These are phyloP conservation scores for Begonia masoniana DNA, from an alignment of 306 rosid genomes.

Conservation along the genomic window DNA sequence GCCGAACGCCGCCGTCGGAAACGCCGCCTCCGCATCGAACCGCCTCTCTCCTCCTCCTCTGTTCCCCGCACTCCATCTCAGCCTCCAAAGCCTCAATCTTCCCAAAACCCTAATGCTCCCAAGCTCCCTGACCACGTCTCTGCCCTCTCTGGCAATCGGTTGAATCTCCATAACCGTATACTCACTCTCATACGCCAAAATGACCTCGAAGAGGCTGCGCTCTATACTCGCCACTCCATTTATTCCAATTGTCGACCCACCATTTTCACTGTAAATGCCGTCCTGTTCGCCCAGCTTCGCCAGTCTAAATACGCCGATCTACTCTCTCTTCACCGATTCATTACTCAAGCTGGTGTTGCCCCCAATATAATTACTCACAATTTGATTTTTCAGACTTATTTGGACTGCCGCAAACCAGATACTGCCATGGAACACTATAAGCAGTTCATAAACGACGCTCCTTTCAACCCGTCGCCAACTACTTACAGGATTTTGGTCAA, in stretches of 20 bases:
- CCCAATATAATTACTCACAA: constrained; percentile 78
- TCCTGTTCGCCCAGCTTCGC: constrained; percentile 65
- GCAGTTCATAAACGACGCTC: constrained; percentile 75
- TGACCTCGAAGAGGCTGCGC: constrained; percentile 87
- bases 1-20: constrained; percentile 93
- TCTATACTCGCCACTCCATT: constrained; percentile 84
- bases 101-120: constrained; percentile 69
- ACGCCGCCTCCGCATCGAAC: constrained; percentile 94
- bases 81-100: constrained; percentile 24
- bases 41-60: constrained; percentile 81
- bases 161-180: constrained; percentile 68
- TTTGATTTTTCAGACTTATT: constrained; percentile 75
- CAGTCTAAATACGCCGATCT: constrained; percentile 82
- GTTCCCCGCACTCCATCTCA: constrained; percentile 21
- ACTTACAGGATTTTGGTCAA: constrained; percentile 59
- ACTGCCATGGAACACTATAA: constrained; percentile 83
- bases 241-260: constrained; percentile 93
- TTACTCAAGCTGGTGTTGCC: constrained; percentile 85
- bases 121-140: constrained; percentile 78
- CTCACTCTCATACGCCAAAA: constrained; percentile 62
- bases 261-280: constrained; percentile 77
- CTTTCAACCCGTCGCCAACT: constrained; percentile 73
- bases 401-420: constrained; percentile 84
- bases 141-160: constrained; percentile 67
- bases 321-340: constrained; percentile 80